These are phyloP conservation scores for Ustilago curta DNA, from an alignment of 1,284 basidiomycete genomes.

Conservation along the genomic window DNA sequence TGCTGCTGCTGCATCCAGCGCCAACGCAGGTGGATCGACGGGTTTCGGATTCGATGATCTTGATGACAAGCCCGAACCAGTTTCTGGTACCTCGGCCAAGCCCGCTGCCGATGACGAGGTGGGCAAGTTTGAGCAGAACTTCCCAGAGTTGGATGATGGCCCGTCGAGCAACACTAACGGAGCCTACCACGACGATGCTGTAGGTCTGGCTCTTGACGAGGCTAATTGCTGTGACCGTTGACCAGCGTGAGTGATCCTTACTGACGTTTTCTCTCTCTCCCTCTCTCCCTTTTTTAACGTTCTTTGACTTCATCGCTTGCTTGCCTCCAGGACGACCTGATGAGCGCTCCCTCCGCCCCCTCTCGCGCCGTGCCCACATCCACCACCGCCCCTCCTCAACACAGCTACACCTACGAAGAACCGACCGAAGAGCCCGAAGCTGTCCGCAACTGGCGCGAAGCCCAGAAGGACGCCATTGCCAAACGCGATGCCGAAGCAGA, in stretches of 20 bases:
- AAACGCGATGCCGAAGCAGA: constrained; percentile 83
- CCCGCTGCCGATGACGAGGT: constrained; percentile 76
- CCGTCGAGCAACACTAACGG: constrained; percentile 29
- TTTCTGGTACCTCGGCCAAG: constrained; percentile 20
- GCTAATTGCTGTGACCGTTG: neutral
- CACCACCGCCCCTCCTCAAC: constrained; percentile 12
- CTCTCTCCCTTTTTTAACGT: too few relatives aligned
- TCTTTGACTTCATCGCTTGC: neutral
- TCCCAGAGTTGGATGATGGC: constrained; percentile 81
- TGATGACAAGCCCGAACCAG: constrained; percentile 24
- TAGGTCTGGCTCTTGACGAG: constrained; percentile 8
- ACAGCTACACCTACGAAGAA: constrained; percentile 41
- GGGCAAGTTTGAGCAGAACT: constrained; percentile 89
- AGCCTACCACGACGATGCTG: constrained; percentile 30
- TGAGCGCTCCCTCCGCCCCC: constrained; percentile 68
- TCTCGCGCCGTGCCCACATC: constrained; percentile 15
- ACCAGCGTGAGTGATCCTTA: neutral
- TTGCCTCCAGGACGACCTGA: constrained; percentile 62
- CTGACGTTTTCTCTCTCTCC: constrained; percentile 1
- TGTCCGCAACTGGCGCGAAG: constrained; percentile 80
- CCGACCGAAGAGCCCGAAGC: constrained; percentile 61
- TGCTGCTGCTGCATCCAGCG: constrained; percentile 25
- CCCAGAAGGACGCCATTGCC: constrained; percentile 86
- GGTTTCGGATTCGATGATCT: constrained; percentile 47
- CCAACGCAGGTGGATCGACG: constrained; percentile 11